A percentile compares a stretch with the other conserved stretches of the same genome.
Conservation (phyloP, 371 early-diverging fungal species). For the Mortierella sp. region DNA sequence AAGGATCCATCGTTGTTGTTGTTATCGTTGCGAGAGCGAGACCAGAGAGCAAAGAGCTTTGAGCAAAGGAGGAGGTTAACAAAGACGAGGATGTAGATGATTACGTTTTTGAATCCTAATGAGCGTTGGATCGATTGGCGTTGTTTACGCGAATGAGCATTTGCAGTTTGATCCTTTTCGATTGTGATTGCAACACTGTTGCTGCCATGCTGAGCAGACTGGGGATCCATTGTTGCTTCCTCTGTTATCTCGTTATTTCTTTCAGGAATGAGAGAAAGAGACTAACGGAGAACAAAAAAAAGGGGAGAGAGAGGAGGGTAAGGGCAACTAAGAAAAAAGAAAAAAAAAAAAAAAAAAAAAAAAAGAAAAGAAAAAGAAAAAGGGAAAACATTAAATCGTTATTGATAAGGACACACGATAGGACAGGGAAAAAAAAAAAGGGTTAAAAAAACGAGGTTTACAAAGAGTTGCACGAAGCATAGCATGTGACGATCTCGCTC, state of each 20-base stretch:
- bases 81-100: slow-evolving; percentile 47
- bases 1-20: slow-evolving; percentile 4
- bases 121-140: slow-evolving; percentile 19
- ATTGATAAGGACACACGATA: background rate
- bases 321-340: background rate
- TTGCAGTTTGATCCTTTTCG: slow-evolving; percentile 16
- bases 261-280: background rate
- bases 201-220: background rate
- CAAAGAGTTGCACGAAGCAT: too few species aligned
- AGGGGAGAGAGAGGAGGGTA: background rate
- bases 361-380: background rate
- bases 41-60: slow-evolving; percentile 23
- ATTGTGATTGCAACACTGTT: slow-evolving; percentile 10
- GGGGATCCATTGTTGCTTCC: background rate
- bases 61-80: slow-evolving; percentile 34
- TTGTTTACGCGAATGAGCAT: slow-evolving; percentile 5
- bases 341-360: background rate
- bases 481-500: too few species aligned
- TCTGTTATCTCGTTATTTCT: background rate
- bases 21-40: slow-evolving; percentile 3
- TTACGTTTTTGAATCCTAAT: slow-evolving; percentile 37
- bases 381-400: background rate
- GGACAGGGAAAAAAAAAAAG: too few species aligned
- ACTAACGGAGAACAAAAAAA: background rate
- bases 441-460: too few species aligned